Conservation (phyloP, 495 filamentous ascomycete species). For the Aspergillus affinis region DNA sequence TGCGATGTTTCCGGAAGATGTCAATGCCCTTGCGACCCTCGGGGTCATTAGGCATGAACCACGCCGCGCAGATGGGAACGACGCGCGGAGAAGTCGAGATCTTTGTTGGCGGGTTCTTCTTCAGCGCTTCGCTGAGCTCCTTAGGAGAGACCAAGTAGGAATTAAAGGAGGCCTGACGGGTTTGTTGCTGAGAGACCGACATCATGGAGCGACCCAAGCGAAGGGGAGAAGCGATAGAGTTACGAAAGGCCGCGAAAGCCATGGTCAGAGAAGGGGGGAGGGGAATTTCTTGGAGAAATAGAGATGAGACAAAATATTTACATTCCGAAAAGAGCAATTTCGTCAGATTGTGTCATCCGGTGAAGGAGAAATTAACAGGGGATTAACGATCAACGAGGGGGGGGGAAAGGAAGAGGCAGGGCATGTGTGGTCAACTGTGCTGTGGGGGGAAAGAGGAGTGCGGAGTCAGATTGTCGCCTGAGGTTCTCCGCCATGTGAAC, state of each 20-base stretch:
- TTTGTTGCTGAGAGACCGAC: conserved; percentile 29
- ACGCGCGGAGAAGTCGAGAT: conserved; percentile 76
- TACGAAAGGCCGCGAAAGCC: conserved; percentile 40
- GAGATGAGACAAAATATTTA: conserved; percentile 22
- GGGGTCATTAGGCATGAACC: conserved; percentile 93
- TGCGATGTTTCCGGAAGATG: conserved; percentile 72
- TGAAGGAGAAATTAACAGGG: not conserved
- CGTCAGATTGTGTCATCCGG: conserved; percentile 17
- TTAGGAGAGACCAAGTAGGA: conserved; percentile 83
- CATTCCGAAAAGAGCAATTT: conserved; percentile 20
- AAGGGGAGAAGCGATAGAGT: conserved; percentile 26
- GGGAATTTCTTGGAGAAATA: conserved; percentile 10
- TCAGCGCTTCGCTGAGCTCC: conserved; percentile 76
- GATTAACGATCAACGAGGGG: conserved; percentile 2
- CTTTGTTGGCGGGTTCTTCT: conserved; percentile 69
- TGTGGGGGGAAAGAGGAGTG: conserved; percentile 20
- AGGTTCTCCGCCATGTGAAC: conserved; percentile 32
- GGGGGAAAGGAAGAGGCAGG: conserved; percentile 3
- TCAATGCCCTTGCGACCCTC: conserved; percentile 70
- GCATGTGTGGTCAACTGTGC: not conserved
- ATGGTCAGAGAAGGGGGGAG: conserved; percentile 26
- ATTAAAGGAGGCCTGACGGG: conserved; percentile 56
- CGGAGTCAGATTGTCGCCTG: conserved; percentile 18
- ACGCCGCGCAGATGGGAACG: conserved; percentile 85
- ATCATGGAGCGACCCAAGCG: conserved; percentile 37